Evolutionary conservation across 441 rosid species (phyloP), one percentile per base, ranked within the genome.

Genomic region (Arabidopsis hybrid): DNA sequence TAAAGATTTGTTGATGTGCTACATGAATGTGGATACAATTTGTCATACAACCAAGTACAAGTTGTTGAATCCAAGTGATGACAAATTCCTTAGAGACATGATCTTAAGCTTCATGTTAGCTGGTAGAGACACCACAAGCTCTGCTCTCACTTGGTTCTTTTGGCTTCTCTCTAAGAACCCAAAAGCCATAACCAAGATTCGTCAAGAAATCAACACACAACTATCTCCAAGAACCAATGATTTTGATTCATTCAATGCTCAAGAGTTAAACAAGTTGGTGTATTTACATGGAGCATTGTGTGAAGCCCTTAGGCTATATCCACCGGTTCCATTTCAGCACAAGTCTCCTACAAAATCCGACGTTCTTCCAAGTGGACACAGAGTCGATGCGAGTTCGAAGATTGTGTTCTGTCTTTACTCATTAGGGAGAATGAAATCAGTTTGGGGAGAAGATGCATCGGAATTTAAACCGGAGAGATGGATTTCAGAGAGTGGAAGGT

Each of bases 381-480:
- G 7, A 9, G 73, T 69, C 16, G 66, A 46, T 47, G 29, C 36
- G 12, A 10, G 66, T 8, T 12, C 73, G 4, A 69, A 72, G 73
- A 67, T 81, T 38, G 39, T 83, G 16, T 21, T 83, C 10, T 69
- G 64, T 2, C n/a, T 81, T 3, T 81, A 78, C 36, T 69, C 81
- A 31, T 74, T 72, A 80, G 85, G 78, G 46, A 79, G 85, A 38
- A 74, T 64, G 73, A 21, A 59, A 31, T 34, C 69, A 0, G 62
- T 83, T 1, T 78, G 84, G 84, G 82, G 82, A 7, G 71, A 72
- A 17, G 80, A 83, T 40, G 74, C 71, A 50, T 21, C 26, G 1
- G 72, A 80, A 35, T 83, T 79, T 32, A 81, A 69, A 34, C 85
- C 85, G 0, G 85, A 81, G 59, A 71, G 83, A 64, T 81, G 85